Conservation (phyloP, 257 asterid genomes). For the Vinca minor region DNA sequence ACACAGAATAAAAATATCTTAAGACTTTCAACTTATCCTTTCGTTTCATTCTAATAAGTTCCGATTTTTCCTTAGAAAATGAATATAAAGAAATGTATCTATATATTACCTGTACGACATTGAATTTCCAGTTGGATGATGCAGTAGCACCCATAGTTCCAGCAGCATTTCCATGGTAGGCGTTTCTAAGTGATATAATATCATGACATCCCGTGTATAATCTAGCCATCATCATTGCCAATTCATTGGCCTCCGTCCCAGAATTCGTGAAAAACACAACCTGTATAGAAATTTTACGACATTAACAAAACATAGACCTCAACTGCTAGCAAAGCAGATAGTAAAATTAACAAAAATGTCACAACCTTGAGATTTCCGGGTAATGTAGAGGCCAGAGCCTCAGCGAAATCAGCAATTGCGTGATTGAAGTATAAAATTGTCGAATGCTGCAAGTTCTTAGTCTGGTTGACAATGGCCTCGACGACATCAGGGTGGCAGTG, state of each 20-base stretch:
- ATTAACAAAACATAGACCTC: slow-evolving; percentile 1
- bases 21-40: neutral
- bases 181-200: slow-evolving; percentile 56
- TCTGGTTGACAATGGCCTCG: slow-evolving; percentile 50
- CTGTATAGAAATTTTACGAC: slow-evolving; percentile 20
- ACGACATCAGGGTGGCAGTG: slow-evolving; percentile 82
- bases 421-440: slow-evolving; percentile 59
- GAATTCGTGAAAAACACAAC: slow-evolving; percentile 73
- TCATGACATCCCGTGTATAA: slow-evolving; percentile 54
- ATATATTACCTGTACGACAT: slow-evolving; percentile 48
- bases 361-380: slow-evolving; percentile 67
- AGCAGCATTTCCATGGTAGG: slow-evolving; percentile 69
- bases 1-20: neutral
- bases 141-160: slow-evolving; percentile 76
- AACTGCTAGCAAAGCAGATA: neutral
- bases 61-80: neutral
- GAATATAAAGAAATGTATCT: too few species aligned
- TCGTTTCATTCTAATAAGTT: neutral
- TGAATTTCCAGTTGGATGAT: slow-evolving; percentile 64
- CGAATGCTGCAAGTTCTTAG: slow-evolving; percentile 49
- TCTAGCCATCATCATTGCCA: slow-evolving; percentile 74
- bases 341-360: neutral
- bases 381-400: slow-evolving; percentile 60
- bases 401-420: slow-evolving; percentile 62
- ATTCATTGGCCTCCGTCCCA: slow-evolving; percentile 73